These are phyloP conservation scores for Schwanniomyces vanrijiae DNA, from an alignment of 805 yeast species.

Conservation along the genomic window DNA sequence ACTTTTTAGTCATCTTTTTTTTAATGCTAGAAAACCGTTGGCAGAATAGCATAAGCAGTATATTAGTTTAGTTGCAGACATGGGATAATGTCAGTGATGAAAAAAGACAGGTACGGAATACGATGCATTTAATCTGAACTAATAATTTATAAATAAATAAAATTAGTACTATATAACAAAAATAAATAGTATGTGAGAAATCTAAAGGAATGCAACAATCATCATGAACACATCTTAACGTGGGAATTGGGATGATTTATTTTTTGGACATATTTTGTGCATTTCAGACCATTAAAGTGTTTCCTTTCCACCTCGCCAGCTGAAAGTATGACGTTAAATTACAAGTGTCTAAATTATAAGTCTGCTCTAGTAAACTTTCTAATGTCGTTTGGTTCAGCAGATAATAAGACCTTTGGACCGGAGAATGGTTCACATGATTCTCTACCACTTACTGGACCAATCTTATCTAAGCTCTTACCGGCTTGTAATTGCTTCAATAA, in stretches of 20 bases:
- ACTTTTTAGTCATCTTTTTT: too few species aligned
- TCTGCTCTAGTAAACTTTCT: constrained; percentile 72
- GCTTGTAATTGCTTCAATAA: constrained; percentile 61
- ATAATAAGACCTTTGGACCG: constrained; percentile 62
- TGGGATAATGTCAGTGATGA: too few species aligned
- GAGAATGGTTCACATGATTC: constrained; percentile 74
- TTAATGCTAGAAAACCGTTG: too few species aligned
- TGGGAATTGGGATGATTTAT: neutral
- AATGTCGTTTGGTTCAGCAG: constrained; percentile 66
- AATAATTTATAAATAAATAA: neutral
- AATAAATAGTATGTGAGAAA: neutral
- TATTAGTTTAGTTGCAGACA: too few species aligned
- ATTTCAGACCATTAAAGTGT: constrained; percentile 1
- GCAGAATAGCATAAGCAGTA: too few species aligned
- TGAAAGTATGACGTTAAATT: neutral
- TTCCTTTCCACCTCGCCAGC: constrained; percentile 1
- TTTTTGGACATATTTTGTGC: neutral
- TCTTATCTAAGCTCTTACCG: constrained; percentile 55
- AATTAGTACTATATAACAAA: neutral
- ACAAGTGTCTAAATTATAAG: constrained; percentile 35
- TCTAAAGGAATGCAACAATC: constrained; percentile 1
- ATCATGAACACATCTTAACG: neutral
- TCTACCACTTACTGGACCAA: constrained; percentile 75
- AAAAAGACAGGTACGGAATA: too few species aligned
- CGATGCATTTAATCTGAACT: too few species aligned